A percentile compares a stretch with the other conserved stretches of the same genome.
phyloP scores from a whole-genome alignment of 441 rosid genomes.

The Euphorbia schlechtendalii region DNA sequence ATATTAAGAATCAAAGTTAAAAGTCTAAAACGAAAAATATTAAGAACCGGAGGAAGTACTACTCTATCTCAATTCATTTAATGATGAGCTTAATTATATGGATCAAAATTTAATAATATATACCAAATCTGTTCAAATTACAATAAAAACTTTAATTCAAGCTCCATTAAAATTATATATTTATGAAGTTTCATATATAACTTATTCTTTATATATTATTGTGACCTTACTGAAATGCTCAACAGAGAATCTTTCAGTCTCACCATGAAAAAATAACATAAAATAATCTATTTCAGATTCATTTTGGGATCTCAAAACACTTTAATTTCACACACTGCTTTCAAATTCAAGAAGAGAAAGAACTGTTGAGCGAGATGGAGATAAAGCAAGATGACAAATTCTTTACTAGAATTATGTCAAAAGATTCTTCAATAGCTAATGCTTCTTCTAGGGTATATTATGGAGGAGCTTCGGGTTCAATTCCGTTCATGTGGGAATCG shows the following conservation, averaged over 20 bases:
- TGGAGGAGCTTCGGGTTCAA: slow-evolving; percentile 44
- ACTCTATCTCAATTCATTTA: neutral
- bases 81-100: neutral
- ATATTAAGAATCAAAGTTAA: no score
- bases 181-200: neutral
- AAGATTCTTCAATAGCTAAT: slow-evolving; percentile 47
- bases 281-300: slow-evolving; percentile 21
- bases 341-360: neutral
- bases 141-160: neutral
- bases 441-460: slow-evolving; percentile 60
- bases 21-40: no score
- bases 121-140: neutral
- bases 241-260: neutral
- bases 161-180: neutral
- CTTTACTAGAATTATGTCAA: slow-evolving; percentile 50
- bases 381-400: slow-evolving; percentile 42
- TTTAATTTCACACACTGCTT: slow-evolving; percentile 10
- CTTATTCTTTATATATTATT: neutral
- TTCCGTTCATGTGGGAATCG: slow-evolving; percentile 78
- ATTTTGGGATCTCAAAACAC: slow-evolving; percentile 30
- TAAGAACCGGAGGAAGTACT: no score
- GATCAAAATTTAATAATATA: neutral
- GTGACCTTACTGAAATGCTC: slow-evolving; percentile 2
- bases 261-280: neutral
- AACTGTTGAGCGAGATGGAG: slow-evolving; percentile 13